Evolutionary conservation across 2,329 filamentous ascomycete species (phyloP), one percentile per base, ranked within the genome.

Genomic region (Clonostachys rhizophaga): DNA sequence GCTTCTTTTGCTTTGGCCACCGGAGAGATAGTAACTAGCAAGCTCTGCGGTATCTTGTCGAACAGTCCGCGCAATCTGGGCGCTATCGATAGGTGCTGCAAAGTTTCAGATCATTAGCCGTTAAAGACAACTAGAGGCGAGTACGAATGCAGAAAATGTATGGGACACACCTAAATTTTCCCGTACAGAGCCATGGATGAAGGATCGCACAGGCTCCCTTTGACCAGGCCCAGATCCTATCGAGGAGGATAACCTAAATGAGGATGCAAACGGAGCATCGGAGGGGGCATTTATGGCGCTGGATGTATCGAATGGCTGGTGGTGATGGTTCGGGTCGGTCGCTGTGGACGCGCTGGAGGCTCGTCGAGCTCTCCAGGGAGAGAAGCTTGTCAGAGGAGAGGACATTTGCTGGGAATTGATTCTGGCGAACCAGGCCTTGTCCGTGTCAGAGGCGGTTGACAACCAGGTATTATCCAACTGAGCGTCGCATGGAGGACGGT

Each of bases 1-100:
- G 50, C 63, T 70, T 40, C 65, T 68, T 40, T 62, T 56, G 49
- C 68, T 63, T 48, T 74, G 68, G 55, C 77, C 76, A 55, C 87
- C 82, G 37, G 85, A 85, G 30, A 96, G 77, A 44, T 89, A 84
- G 62, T 91, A 90, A 16, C 82, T 89, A 40, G 91, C 91, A 48
- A 96, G 75, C 66, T 95, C 89, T 45, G 90, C 89, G 3, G 91
- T 95, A 61, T 94, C 86, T 66, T 94, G 86, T 53, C 91, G 86
- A 39, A 96, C 86, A 54, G 84, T 87, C 49, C 84, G 82, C 34
- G 89, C 87, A 64, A 89, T 88, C 56, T 89, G 81, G 16, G 82
- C 78, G 55, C 81, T 86, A 60, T 92, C 87, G 66, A 80, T 61
- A 16, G 76, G 75, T 37, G 69, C 75, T 80, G 53, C 40, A 41